Evolutionary conservation across 2,329 filamentous ascomycete species (phyloP).

Genomic region (Nothophaeocryptopus gaeumannii): DNA sequence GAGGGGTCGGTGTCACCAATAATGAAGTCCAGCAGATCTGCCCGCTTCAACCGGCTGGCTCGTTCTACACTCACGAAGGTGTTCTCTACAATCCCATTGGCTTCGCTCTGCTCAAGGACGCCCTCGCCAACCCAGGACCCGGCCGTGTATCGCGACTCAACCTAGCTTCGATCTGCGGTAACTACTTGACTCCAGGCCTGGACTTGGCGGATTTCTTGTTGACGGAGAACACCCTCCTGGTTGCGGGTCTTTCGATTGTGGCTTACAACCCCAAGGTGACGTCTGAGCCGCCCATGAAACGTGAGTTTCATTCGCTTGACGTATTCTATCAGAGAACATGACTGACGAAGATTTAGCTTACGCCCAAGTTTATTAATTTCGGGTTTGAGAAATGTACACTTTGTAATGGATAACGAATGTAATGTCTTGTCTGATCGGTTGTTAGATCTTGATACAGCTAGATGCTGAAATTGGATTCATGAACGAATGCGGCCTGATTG

Average conservation of each 20-base stretch:
- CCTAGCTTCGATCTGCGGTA: slow-evolving; percentile 40
- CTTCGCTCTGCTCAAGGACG: slow-evolving; percentile 47
- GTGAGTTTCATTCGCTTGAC: slow-evolving; percentile 12
- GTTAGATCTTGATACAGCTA: neutral
- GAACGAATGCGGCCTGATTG: neutral
- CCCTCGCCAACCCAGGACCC: slow-evolving; percentile 48
- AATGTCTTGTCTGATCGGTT: no score
- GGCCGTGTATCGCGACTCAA: slow-evolving; percentile 42
- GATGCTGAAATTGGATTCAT: slow-evolving; percentile 3
- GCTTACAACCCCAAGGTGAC: slow-evolving; percentile 35
- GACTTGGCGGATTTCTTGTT: slow-evolving; percentile 46
- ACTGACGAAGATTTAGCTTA: no score
- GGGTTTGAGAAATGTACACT: no score
- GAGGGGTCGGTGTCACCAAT: slow-evolving; percentile 50
- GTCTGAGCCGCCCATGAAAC: slow-evolving; percentile 42
- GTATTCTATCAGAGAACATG: neutral
- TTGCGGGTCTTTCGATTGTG: slow-evolving; percentile 39
- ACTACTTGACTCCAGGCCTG: slow-evolving; percentile 39
- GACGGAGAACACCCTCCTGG: slow-evolving; percentile 43
- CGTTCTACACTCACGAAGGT: slow-evolving; percentile 51
- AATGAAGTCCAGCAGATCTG: slow-evolving; percentile 48
- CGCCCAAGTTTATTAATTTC: no score
- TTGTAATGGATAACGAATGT: no score
- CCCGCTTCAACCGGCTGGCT: slow-evolving; percentile 40
- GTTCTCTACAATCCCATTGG: slow-evolving; percentile 51